Evolutionary conservation across 192 early-diverging fungal genomes (phyloP).

Genomic region (Funneliformis mosseae): DNA sequence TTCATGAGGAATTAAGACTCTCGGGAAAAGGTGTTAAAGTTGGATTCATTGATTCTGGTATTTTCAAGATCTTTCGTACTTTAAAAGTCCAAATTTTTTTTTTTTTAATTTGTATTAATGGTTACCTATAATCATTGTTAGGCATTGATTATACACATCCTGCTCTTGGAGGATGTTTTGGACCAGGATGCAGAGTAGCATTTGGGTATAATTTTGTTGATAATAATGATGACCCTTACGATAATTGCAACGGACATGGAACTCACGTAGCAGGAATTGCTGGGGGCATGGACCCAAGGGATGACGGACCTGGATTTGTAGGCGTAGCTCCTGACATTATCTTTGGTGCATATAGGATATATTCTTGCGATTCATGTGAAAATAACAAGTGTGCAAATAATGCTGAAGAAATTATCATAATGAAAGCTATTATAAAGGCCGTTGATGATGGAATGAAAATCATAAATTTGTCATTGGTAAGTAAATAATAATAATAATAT

Average conservation of each 20-base stretch:
- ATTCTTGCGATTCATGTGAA: slow-evolving; percentile 51
- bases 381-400: slow-evolving; percentile 47
- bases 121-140: not conserved
- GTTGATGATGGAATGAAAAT: not conserved
- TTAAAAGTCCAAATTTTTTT: slow-evolving; percentile 36
- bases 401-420: not conserved
- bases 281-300: slow-evolving; percentile 43
- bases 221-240: slow-evolving; percentile 57
- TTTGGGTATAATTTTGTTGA: slow-evolving; percentile 66
- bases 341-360: slow-evolving; percentile 64
- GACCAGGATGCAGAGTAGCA: slow-evolving; percentile 52
- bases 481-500: not conserved
- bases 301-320: slow-evolving; percentile 41
- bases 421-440: not conserved
- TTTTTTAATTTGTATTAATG: not conserved
- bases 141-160: slow-evolving; percentile 63
- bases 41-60: slow-evolving; percentile 62
- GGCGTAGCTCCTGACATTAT: slow-evolving; percentile 70
- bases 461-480: not conserved
- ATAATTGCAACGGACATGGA: slow-evolving; percentile 66
- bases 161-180: slow-evolving; percentile 60
- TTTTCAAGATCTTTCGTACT: too few species aligned
- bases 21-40: slow-evolving; percentile 66
- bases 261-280: slow-evolving; percentile 68
- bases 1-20: slow-evolving; percentile 50